Base-by-base conservation (phyloP, 345 rosid genomes). In the Crucihimalaya himalaica region DNA sequence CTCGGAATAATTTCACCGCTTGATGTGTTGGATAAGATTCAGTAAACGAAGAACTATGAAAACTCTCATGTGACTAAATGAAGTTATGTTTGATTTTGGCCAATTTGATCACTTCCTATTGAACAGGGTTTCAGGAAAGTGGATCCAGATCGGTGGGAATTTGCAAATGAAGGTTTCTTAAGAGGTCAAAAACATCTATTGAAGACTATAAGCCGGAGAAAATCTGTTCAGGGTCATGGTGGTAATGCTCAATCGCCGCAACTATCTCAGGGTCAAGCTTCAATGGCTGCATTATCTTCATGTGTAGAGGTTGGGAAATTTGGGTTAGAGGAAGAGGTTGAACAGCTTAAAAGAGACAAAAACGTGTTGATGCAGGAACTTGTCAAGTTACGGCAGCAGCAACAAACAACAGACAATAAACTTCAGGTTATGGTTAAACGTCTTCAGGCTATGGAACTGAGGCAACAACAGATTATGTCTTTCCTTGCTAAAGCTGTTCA, bases 381-480 rank as follows among this genome's bases (percentile, higher is more conserved):
- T 8, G 86, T 83, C 2, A 72, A 83, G 82, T 62, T 83, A 68
- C 77, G 87, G 9, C 89, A 86, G 67, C 86, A 80, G 43, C 89
- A 84, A 39, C 87, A 84, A 61, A 29, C 84, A n/a, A 84, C 86
- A 2, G 87, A 86, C 37, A 39, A 7, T 54, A 82, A 86, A 19
- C 72, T 86, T 72, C 87, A 84, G 70, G 13, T 62, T 40, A 71
- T 81, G 86, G 81, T 80, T 6, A 84, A 84, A 77, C 76, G 82
- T 34, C 87, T 84, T 47, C 89, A 86, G 14, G 77, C 66, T 4
- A 84, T 86, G 87, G 89, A 86, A 77, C 86, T 57, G 72, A 76
- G 89, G 59, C 89, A 84, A 67, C 87, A 84, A 46, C 84, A 86
- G 78, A 86, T 86, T 50, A 79, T 86, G 86, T 80, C 87, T 16